Percentiles rank a stretch among this genome's conserved stretches.
phyloP scores from a whole-genome alignment of 306 rosid genomes.

The Sesbania bispinosa region DNA sequence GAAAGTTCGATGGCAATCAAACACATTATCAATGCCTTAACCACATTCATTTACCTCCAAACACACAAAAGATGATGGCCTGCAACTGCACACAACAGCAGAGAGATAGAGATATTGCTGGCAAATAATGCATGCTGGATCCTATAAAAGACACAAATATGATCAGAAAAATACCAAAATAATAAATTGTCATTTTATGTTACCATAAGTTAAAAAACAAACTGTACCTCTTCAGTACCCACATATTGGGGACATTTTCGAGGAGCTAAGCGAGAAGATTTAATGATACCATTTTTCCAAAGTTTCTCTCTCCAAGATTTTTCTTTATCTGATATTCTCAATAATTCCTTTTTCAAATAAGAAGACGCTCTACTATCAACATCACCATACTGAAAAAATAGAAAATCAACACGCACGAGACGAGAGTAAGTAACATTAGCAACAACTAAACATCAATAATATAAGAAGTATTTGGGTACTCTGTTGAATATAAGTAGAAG shows the following conservation, averaged over 20 bases:
- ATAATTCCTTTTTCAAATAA: conserved; percentile 77
- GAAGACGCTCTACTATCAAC: conserved; percentile 55
- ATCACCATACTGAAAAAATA: conserved; percentile 52
- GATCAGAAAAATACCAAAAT: conserved; percentile 21
- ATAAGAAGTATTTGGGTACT: neutral
- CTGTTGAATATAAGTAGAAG: neutral
- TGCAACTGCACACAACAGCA: conserved; percentile 79
- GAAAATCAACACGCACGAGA: conserved; percentile 30
- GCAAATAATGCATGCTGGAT: conserved; percentile 87
- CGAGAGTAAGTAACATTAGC: conserved; percentile 7
- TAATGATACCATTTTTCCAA: conserved; percentile 78
- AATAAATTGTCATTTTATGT: conserved; percentile 12
- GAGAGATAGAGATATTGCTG: conserved; percentile 93
- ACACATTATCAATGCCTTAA: conserved; percentile 10
- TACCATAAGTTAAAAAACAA: conserved; percentile 23
- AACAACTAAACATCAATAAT: neutral
- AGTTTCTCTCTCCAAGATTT: conserved; percentile 84
- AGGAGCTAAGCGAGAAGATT: conserved; percentile 70
- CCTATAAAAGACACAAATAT: conserved; percentile 48
- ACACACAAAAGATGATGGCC: conserved; percentile 81
- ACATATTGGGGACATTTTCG: conserved; percentile 71
- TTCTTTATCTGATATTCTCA: conserved; percentile 59
- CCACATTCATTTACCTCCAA: conserved; percentile 66
- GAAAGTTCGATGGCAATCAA: conserved; percentile 4
- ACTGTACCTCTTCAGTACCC: conserved; percentile 84